phyloP scores from a whole-genome alignment of 2,329 filamentous ascomycete species.

The Curvularia spicifera region DNA sequence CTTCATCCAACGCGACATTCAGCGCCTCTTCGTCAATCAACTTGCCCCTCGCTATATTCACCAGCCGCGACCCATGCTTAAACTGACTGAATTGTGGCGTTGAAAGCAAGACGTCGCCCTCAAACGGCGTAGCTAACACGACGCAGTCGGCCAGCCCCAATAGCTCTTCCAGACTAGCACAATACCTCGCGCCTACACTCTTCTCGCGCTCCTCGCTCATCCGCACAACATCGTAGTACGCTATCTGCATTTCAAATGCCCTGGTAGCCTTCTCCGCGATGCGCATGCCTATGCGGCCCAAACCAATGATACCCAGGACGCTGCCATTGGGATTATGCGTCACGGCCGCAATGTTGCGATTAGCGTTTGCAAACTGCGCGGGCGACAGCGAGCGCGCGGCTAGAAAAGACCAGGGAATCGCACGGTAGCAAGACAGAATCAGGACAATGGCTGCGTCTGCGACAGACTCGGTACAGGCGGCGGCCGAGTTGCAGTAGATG shows the following conservation, averaged over 20 bases:
- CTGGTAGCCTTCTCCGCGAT: conserved; percentile 64
- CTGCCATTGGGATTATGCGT: conserved; percentile 69
- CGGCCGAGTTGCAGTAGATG: conserved; percentile 75
- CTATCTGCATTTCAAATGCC: conserved; percentile 71
- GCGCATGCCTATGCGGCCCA: conserved; percentile 62
- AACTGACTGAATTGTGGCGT: conserved; percentile 57
- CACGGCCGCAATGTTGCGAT: conserved; percentile 63
- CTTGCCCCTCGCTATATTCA: conserved; percentile 70
- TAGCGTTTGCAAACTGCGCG: conserved; percentile 62
- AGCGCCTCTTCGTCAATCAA: conserved; percentile 71
- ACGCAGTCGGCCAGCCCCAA: conserved; percentile 64
- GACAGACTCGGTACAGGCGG: conserved; percentile 73
- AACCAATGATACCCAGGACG: conserved; percentile 69
- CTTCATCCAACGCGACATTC: conserved; percentile 63
- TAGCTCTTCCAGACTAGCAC: conserved; percentile 60
- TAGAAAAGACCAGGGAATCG: conserved; percentile 67
- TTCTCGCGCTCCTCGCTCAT: conserved; percentile 54
- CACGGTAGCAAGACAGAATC: conserved; percentile 72
- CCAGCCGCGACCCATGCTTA: conserved; percentile 63
- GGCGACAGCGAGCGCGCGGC: conserved; percentile 59
- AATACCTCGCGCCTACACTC: conserved; percentile 61
- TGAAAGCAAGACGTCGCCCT: conserved; percentile 58
- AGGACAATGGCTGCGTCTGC: conserved; percentile 74
- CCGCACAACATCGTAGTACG: conserved; percentile 66
- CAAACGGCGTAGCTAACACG: conserved; percentile 66